These are phyloP conservation scores for Aspergillus conjunctus DNA, from an alignment of 495 filamentous ascomycete genomes.

Conservation along the genomic window DNA sequence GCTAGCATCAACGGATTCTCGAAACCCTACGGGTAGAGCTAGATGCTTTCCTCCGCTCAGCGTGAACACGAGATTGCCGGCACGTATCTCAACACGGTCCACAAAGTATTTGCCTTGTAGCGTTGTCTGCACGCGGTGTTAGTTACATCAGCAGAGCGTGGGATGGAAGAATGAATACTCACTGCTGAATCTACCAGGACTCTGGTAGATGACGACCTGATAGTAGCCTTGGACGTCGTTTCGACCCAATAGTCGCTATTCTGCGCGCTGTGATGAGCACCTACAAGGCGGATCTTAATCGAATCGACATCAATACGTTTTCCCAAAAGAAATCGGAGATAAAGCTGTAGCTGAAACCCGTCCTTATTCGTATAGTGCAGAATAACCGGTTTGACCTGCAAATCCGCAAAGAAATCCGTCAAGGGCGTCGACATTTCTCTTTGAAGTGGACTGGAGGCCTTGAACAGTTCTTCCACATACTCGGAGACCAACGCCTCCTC, in stretches of 20 bases:
- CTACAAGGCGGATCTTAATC: conserved; percentile 65
- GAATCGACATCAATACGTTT: conserved; percentile 69
- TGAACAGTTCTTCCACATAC: conserved; percentile 67
- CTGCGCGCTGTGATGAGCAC: conserved; percentile 32
- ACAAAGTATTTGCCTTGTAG: conserved; percentile 76
- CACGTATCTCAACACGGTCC: conserved; percentile 68
- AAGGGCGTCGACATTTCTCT: conserved; percentile 69
- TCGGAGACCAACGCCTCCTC: conserved; percentile 60
- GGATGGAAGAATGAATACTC: conserved; percentile 18
- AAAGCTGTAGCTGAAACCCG: conserved; percentile 72
- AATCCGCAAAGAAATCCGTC: conserved; percentile 69
- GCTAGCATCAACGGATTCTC: conserved; percentile 44
- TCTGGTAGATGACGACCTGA: conserved; percentile 44
- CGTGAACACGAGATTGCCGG: conserved; percentile 68
- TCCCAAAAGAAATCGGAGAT: conserved; percentile 69
- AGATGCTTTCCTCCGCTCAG: conserved; percentile 37
- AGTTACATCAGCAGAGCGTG: conserved; percentile 19
- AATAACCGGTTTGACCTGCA: conserved; percentile 69
- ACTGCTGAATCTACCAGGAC: conserved; percentile 46
- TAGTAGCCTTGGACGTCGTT: conserved; percentile 30
- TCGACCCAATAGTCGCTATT: conserved; percentile 49
- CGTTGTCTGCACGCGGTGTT: conserved; percentile 51
- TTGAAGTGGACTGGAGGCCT: conserved; percentile 60
- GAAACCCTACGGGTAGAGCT: conserved; percentile 39
- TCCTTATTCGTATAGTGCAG: conserved; percentile 72